Evolutionary conservation across 1,139 yeast species (phyloP).

Genomic region (Suzukiozyma palmioleophila): DNA sequence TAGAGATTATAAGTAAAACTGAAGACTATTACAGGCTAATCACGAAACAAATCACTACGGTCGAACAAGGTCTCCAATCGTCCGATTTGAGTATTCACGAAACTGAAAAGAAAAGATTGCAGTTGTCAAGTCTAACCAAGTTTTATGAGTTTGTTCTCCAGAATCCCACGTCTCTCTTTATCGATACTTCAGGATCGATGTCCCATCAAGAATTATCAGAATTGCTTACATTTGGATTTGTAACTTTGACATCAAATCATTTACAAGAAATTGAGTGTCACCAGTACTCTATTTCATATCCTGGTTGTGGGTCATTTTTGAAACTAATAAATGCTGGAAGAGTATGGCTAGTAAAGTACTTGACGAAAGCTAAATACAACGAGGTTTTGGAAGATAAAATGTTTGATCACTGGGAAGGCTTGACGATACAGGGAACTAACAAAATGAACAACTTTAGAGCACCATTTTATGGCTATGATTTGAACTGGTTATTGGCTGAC

Average conservation of each 20-base stretch:
- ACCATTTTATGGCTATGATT: slow-evolving; percentile 56
- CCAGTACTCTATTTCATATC: slow-evolving; percentile 50
- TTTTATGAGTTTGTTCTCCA: slow-evolving; percentile 19
- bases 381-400: slow-evolving; percentile 52
- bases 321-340: slow-evolving; percentile 45
- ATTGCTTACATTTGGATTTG: slow-evolving; percentile 48
- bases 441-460: slow-evolving; percentile 46
- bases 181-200: slow-evolving; percentile 20
- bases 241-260: slow-evolving; percentile 50
- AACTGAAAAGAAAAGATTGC: slow-evolving; percentile 5
- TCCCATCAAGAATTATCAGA: slow-evolving; percentile 21
- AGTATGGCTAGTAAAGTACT: slow-evolving; percentile 45
- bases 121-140: slow-evolving; percentile 15
- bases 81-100: slow-evolving; percentile 3
- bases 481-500: slow-evolving; percentile 63
- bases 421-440: slow-evolving; percentile 19
- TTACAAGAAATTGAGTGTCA: slow-evolving; percentile 43
- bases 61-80: neutral
- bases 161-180: slow-evolving; percentile 33
- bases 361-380: slow-evolving; percentile 42
- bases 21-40: slow-evolving; percentile 16
- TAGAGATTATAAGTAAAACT: slow-evolving; percentile 33
- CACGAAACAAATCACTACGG: slow-evolving; percentile 2
- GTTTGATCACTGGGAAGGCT: slow-evolving; percentile 47
- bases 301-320: slow-evolving; percentile 56